These are phyloP conservation scores for Aspergillus nanangensis DNA, from an alignment of 495 filamentous ascomycete species.

Conservation along the genomic window DNA sequence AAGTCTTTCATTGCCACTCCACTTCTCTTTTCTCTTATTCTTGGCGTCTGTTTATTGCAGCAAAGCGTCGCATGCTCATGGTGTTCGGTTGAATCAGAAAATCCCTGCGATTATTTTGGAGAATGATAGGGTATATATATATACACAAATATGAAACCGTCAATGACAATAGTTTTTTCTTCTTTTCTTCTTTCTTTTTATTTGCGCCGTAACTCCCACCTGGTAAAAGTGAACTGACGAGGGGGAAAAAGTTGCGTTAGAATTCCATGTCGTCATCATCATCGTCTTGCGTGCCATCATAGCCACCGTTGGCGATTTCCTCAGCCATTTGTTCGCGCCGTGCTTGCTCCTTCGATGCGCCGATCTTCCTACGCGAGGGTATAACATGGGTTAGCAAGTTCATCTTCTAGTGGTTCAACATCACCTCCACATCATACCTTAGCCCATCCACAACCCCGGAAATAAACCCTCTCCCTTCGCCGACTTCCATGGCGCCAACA, in stretches of 20 bases:
- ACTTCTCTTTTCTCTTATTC: slow-evolving; percentile 1
- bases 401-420: not conserved
- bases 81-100: slow-evolving; percentile 34
- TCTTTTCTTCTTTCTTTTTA: no score
- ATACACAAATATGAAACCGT: slow-evolving; percentile 20
- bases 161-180: not conserved
- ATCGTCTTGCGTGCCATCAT: slow-evolving; percentile 37
- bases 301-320: slow-evolving; percentile 35
- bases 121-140: slow-evolving; percentile 37
- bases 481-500: slow-evolving; percentile 86
- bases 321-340: slow-evolving; percentile 44
- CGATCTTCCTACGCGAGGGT: slow-evolving; percentile 32
- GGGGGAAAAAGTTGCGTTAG: slow-evolving; percentile 12
- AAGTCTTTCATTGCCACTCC: not conserved
- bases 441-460: slow-evolving; percentile 82
- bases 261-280: slow-evolving; percentile 50
- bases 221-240: not conserved
- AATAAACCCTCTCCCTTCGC: slow-evolving; percentile 82
- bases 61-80: slow-evolving; percentile 37
- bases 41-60: slow-evolving; percentile 17
- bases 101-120: slow-evolving; percentile 19
- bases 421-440: no score
- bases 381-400: slow-evolving; percentile 1
- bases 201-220: slow-evolving; percentile 1
- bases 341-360: slow-evolving; percentile 44